Percentiles rank a stretch among this genome's conserved stretches.
Conservation (phyloP, 129 eudicot genomes). For the Escallonia rubra region DNA sequence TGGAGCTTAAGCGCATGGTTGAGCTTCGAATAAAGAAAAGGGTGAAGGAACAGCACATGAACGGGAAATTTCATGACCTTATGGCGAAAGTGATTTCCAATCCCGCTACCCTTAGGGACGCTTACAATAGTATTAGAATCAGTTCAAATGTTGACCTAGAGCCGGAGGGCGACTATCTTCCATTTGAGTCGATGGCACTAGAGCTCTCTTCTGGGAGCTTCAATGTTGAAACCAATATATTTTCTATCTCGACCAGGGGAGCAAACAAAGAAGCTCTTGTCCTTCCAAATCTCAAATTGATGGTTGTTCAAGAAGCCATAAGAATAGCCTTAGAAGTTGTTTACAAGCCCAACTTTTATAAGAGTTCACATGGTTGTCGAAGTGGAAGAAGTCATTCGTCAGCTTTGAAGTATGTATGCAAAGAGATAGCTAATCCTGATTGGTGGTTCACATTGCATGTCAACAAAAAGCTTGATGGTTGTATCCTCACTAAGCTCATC, state of each 20-base stretch:
- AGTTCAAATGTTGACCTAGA: slow-evolving; percentile 55
- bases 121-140: slow-evolving; percentile 66
- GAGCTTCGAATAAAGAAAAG: slow-evolving; percentile 76
- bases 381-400: slow-evolving; percentile 79
- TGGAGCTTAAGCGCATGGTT: slow-evolving; percentile 56
- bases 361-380: slow-evolving; percentile 87
- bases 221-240: slow-evolving; percentile 45
- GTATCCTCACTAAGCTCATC: slow-evolving; percentile 47
- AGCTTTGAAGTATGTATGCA: slow-evolving; percentile 65
- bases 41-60: slow-evolving; percentile 65
- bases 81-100: slow-evolving; percentile 66
- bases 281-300: slow-evolving; percentile 66
- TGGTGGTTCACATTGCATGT: slow-evolving; percentile 78
- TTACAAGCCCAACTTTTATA: slow-evolving; percentile 79
- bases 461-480: slow-evolving; percentile 48
- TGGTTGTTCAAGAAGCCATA: slow-evolving; percentile 88
- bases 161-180: slow-evolving; percentile 39
- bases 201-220: slow-evolving; percentile 57
- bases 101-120: slow-evolving; percentile 73
- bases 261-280: slow-evolving; percentile 59
- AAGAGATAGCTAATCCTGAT: slow-evolving; percentile 61
- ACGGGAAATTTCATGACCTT: slow-evolving; percentile 70
- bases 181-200: slow-evolving; percentile 57
- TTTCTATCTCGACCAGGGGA: slow-evolving; percentile 54
- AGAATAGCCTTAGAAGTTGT: slow-evolving; percentile 90